Evolutionary conservation across 2,329 filamentous ascomycete genomes (phyloP).

Genomic region (Cladophialophora immunda): DNA sequence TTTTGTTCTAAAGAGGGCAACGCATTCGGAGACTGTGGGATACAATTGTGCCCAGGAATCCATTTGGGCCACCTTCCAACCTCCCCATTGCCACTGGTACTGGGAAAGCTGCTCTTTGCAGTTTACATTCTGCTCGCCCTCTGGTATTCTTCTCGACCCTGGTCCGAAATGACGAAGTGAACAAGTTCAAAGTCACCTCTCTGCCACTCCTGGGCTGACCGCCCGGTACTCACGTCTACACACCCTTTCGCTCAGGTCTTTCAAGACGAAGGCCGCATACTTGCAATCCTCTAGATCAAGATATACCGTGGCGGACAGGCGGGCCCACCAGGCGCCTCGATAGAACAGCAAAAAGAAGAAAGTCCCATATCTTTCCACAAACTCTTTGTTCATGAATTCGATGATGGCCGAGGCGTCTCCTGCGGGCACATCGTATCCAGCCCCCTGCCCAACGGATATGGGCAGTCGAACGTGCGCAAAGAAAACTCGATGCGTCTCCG

Average conservation of each 20-base stretch:
- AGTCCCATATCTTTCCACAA: conserved; percentile 69
- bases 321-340: conserved; percentile 69
- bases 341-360: conserved; percentile 73
- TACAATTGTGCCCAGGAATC: neutral
- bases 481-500: conserved; percentile 48
- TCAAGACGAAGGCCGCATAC: conserved; percentile 68
- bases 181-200: neutral
- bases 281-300: conserved; percentile 80
- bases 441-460: conserved; percentile 53
- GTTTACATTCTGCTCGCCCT: neutral
- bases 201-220: neutral
- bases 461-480: conserved; percentile 79
- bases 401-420: conserved; percentile 53
- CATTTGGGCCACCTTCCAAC: neutral
- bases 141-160: neutral
- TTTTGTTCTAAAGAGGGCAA: no score
- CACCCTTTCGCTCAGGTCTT: conserved; percentile 62
- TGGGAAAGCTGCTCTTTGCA: neutral
- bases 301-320: conserved; percentile 83
- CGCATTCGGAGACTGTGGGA: no score
- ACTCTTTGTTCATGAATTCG: conserved; percentile 65
- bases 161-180: neutral
- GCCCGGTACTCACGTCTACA: neutral
- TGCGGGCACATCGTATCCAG: conserved; percentile 39
- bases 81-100: neutral